A percentile compares a stretch with the other conserved stretches of the same genome.
Evolutionary conservation across 2,329 filamentous ascomycete genomes (phyloP).

Genomic region (Bipolaris bicolor): DNA sequence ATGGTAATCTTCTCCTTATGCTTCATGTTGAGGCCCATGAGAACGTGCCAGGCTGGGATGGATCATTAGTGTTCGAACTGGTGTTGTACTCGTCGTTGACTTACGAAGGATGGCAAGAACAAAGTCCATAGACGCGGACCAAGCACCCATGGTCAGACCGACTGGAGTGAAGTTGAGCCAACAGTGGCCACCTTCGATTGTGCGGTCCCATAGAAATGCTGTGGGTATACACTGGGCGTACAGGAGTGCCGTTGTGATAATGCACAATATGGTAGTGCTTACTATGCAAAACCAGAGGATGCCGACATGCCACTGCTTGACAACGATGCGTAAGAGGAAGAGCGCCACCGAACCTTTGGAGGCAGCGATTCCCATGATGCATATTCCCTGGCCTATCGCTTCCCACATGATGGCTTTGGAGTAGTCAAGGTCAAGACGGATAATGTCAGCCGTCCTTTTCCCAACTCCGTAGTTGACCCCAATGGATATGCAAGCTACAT

Average conservation of each 20-base stretch:
- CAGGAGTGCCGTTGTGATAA: conserved; percentile 33
- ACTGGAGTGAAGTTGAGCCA: conserved; percentile 38
- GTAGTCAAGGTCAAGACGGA: conserved; percentile 27
- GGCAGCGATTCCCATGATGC: conserved; percentile 41
- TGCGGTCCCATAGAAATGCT: conserved; percentile 37
- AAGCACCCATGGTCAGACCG: conserved; percentile 40
- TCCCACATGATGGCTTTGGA: conserved; percentile 43
- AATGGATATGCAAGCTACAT: conserved; percentile 32
- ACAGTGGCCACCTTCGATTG: conserved; percentile 32
- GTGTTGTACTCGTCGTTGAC: not conserved
- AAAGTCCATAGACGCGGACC: conserved; percentile 45
- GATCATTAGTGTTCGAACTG: not conserved
- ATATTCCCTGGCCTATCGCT: conserved; percentile 39
- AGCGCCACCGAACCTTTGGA: conserved; percentile 40
- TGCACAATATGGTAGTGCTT: conserved; percentile 34
- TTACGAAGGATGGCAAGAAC: conserved; percentile 42
- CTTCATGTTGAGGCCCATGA: conserved; percentile 46
- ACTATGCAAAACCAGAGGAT: conserved; percentile 42
- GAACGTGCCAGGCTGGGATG: conserved; percentile 36
- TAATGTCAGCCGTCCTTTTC: conserved; percentile 30
- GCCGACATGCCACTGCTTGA: conserved; percentile 35
- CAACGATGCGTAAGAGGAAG: conserved; percentile 42
- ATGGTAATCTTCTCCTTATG: conserved; percentile 44
- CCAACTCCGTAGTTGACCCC: conserved; percentile 39
- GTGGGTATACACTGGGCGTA: conserved; percentile 39